Evolutionary conservation across 2,329 filamentous ascomycete species (phyloP).

Genomic region (Mollisiaceae sp.): DNA sequence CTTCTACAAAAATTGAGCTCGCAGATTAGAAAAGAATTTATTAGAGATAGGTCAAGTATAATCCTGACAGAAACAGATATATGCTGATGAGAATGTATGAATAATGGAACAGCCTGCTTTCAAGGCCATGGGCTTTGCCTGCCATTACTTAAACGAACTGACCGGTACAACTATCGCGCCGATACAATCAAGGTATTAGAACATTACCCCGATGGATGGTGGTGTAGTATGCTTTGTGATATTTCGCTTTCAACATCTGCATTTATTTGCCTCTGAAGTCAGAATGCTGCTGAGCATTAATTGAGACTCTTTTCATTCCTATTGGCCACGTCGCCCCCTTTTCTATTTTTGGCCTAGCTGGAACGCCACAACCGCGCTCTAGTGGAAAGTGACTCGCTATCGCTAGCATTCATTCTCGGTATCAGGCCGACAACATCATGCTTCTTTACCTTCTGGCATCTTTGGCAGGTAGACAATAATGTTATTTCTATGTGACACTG

Average conservation of each 20-base stretch:
- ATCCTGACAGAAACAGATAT: no score
- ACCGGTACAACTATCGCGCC: background rate
- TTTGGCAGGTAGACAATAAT: no score
- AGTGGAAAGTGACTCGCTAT: no score
- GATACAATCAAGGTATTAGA: background rate
- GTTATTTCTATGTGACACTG: background rate
- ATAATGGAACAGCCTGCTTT: background rate
- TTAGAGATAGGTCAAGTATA: no score
- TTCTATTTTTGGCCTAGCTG: background rate
- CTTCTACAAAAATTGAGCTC: background rate
- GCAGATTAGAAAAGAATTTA: no score
- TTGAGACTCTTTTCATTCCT: background rate
- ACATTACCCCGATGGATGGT: background rate
- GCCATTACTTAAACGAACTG: background rate
- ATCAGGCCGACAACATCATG: background rate
- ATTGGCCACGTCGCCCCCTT: conserved; percentile 5
- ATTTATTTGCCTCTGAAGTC: no score
- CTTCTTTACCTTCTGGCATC: no score
- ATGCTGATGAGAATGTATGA: background rate
- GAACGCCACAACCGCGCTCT: background rate
- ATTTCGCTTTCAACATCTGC: no score
- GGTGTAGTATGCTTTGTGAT: no score
- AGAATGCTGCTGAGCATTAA: background rate
- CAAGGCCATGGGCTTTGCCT: background rate
- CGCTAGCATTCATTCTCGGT: no score